Evolutionary conservation across 2,329 filamentous ascomycete genomes (phyloP).

Genomic region (Aureobasidium sp.): DNA sequence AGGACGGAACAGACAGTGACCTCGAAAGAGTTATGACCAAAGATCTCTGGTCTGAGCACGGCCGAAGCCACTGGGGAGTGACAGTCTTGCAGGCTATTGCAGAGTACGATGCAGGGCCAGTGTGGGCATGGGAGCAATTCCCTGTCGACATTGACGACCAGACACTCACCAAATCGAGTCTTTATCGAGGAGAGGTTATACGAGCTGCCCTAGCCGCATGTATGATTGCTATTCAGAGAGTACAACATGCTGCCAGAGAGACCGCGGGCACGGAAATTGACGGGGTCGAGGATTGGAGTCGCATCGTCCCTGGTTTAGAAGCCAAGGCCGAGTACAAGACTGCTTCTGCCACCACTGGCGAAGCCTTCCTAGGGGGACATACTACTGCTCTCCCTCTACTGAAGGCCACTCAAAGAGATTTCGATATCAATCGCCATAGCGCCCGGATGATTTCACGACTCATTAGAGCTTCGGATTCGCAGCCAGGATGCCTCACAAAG

Average conservation of each 20-base stretch:
- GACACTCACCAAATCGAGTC: conserved; percentile 35
- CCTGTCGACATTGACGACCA: conserved; percentile 35
- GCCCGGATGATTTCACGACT: conserved; percentile 37
- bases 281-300: not conserved
- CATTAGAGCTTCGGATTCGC: conserved; percentile 37
- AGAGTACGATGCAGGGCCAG: conserved; percentile 38
- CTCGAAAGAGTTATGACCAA: conserved; percentile 26
- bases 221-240: conserved; percentile 32
- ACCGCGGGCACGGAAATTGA: not conserved
- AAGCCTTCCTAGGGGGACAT: conserved; percentile 34
- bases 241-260: conserved; percentile 25
- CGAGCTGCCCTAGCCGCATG: conserved; percentile 34
- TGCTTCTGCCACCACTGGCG: conserved; percentile 30
- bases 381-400: conserved; percentile 34
- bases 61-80: conserved; percentile 37
- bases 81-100: conserved; percentile 36
- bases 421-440: conserved; percentile 30
- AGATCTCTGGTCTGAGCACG: conserved; percentile 23
- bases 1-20: conserved; percentile 33
- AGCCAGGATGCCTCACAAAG: conserved; percentile 36
- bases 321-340: conserved; percentile 25
- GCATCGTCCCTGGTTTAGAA: conserved; percentile 23
- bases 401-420: conserved; percentile 34
- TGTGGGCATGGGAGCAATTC: conserved; percentile 41
- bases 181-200: conserved; percentile 36